Base-by-base conservation (phyloP, 768 basidiomycete genomes). In the Hysterangium stoloniferum region DNA sequence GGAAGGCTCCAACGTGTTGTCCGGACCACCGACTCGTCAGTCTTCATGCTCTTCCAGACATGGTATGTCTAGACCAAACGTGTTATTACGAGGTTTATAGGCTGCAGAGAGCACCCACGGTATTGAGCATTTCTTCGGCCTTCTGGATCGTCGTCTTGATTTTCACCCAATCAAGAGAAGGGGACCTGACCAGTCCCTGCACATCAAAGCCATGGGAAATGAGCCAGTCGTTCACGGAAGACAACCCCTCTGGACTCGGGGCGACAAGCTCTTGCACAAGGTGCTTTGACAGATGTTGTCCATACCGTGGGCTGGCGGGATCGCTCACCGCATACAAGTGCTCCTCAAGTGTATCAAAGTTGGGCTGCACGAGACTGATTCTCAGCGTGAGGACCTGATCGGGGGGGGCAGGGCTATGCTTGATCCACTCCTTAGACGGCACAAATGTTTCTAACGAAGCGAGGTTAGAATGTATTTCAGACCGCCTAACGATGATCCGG, bases 1-100 rank as follows among this genome's bases (percentile, higher is more conserved):
- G 85, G 85, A 15, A 88, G 72, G 57, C 78, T 80, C 66, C 85
- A 87, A 52, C 68, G 69, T 4, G 78, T 80, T n/a, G 86, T 82
- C 47, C 86, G 76, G 52, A 85, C 66, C 31, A 84, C 61, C 11
- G 69, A 62, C 27, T 80, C 77, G 3, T 76, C 81, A 45, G 68
- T 73, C 19, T 66, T 64, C 8, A 63, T 60, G 60, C 86, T 77
- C 47, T 73, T 68, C 74, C 78, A 88, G 33, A 81, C 61, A 52
- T 78, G 66, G 58, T 84, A 88, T 57, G 74, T 77, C 81, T 85
- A 54, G 4, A 17, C 31, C 13, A 19, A 46, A 15, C n/a, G n/a
- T n/a, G n/a, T n/a, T n/a, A n/a, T n/a, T n/a, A n/a, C n/a, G n/a
- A n/a, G n/a, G n/a, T n/a, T n/a, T n/a, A n/a, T n/a, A n/a, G n/a